phyloP scores from a whole-genome alignment of 331 rosid genomes.

The Quercus phellos region DNA sequence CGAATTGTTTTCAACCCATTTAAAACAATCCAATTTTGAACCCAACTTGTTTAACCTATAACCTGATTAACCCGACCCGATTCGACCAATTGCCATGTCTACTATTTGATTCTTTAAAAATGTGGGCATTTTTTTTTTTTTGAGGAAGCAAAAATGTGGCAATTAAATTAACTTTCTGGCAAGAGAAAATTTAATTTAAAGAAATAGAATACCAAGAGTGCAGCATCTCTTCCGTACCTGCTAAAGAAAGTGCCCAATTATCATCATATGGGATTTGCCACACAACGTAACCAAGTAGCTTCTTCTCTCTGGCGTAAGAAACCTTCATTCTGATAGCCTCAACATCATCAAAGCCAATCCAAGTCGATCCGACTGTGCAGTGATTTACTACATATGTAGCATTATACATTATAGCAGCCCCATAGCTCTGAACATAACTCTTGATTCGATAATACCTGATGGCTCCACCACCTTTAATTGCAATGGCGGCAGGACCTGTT shows the following conservation, averaged over 20 bases:
- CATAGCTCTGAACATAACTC: neutral
- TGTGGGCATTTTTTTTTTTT: neutral
- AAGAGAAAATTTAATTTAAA: neutral
- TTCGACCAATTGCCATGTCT: no score
- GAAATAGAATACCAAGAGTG: neutral
- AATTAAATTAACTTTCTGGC: neutral
- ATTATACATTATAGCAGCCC: slow-evolving; percentile 7
- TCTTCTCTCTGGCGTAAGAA: slow-evolving; percentile 30
- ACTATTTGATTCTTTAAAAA: no score
- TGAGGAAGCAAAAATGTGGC: no score
- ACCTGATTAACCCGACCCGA: no score
- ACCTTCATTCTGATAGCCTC: slow-evolving; percentile 19
- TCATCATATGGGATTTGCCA: slow-evolving; percentile 37
- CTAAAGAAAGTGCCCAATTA: slow-evolving; percentile 40
- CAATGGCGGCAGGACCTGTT: slow-evolving; percentile 11
- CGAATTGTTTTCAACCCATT: no score
- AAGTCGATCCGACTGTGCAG: slow-evolving; percentile 18
- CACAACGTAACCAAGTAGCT: slow-evolving; percentile 31
- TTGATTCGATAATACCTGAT: slow-evolving; percentile 16
- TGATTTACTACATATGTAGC: slow-evolving; percentile 25
- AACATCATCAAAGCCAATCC: slow-evolving; percentile 37
- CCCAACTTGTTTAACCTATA: accelerated
- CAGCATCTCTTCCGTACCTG: slow-evolving; percentile 7
- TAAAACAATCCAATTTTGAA: no score
- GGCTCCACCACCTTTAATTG: neutral